A percentile compares a stretch with the other conserved stretches of the same genome.
Evolutionary conservation across 768 basidiomycete species (phyloP).

Genomic region (Crassisporium funariophilum): DNA sequence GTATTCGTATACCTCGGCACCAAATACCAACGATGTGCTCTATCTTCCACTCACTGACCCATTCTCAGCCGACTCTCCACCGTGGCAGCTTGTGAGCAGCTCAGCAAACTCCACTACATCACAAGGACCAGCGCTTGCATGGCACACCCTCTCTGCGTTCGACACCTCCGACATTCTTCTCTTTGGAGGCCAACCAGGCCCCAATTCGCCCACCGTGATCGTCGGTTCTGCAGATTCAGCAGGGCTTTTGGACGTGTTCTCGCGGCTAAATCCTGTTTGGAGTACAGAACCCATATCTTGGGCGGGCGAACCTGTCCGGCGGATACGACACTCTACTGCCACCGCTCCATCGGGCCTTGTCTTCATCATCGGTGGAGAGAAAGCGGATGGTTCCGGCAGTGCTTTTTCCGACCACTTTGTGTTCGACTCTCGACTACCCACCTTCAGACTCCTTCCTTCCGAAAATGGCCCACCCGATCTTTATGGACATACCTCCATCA

Average conservation of each 20-base stretch:
- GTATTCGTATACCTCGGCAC: conserved; percentile 75
- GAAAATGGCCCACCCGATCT: conserved; percentile 65
- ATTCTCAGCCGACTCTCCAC: conserved; percentile 64
- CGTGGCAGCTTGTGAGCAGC: conserved; percentile 64
- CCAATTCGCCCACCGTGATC: conserved; percentile 54
- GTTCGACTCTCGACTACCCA: conserved; percentile 51
- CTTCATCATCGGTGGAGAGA: conserved; percentile 79
- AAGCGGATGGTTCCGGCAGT: conserved; percentile 73
- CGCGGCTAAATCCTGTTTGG: conserved; percentile 45
- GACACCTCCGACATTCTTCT: conserved; percentile 54
- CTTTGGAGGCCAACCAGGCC: conserved; percentile 78
- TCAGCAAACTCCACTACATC: conserved; percentile 44
- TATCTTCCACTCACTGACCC: conserved; percentile 61
- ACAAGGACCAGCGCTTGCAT: conserved; percentile 67
- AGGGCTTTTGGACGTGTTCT: conserved; percentile 49
- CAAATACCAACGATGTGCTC: conserved; percentile 70
- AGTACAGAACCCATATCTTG: conserved; percentile 49
- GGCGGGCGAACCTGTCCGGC: conserved; percentile 69
- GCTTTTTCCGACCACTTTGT: conserved; percentile 66
- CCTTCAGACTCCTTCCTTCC: conserved; percentile 59
- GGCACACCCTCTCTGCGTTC: conserved; percentile 78
- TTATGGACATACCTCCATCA: conserved; percentile 70
- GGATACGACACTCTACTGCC: conserved; percentile 74
- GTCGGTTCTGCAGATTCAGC: conserved; percentile 65
- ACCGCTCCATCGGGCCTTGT: conserved; percentile 50